Conservation (phyloP, 768 basidiomycete species). For the Dendrothele bispora region DNA sequence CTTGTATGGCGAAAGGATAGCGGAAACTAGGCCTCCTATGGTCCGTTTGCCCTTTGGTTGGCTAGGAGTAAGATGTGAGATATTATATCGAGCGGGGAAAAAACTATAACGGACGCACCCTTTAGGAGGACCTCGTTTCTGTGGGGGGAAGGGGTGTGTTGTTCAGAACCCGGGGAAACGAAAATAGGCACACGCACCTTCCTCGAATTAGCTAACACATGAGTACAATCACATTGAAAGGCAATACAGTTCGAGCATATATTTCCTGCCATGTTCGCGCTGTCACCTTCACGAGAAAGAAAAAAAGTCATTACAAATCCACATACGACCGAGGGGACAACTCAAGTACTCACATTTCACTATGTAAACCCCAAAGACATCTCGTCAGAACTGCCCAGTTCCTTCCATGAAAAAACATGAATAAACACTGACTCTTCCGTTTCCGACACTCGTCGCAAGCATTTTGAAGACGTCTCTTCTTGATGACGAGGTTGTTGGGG, state of each 20-base stretch:
- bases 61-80: neutral
- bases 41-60: neutral
- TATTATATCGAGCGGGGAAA: neutral
- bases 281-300: too few species aligned
- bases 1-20: neutral
- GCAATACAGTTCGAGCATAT: constrained; percentile 44
- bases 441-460: too few species aligned
- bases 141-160: neutral
- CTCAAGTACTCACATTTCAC: too few species aligned
- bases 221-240: constrained; percentile 41
- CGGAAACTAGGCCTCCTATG: neutral
- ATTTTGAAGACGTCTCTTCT: too few species aligned
- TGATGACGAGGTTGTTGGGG: too few species aligned
- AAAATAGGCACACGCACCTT: constrained; percentile 19
- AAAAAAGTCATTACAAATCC: too few species aligned
- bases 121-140: constrained; percentile 39
- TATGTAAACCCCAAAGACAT: too few species aligned
- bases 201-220: constrained; percentile 42
- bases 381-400: too few species aligned
- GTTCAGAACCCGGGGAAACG: neutral
- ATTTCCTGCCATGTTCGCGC: constrained; percentile 43
- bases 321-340: too few species aligned
- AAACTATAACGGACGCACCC: constrained; percentile 20
- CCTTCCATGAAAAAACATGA: too few species aligned
- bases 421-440: too few species aligned